Evolutionary conservation across 257 asterid genomes (phyloP), one percentile per base, ranked within the genome.

Genomic region (Leptodermis oblonga): DNA sequence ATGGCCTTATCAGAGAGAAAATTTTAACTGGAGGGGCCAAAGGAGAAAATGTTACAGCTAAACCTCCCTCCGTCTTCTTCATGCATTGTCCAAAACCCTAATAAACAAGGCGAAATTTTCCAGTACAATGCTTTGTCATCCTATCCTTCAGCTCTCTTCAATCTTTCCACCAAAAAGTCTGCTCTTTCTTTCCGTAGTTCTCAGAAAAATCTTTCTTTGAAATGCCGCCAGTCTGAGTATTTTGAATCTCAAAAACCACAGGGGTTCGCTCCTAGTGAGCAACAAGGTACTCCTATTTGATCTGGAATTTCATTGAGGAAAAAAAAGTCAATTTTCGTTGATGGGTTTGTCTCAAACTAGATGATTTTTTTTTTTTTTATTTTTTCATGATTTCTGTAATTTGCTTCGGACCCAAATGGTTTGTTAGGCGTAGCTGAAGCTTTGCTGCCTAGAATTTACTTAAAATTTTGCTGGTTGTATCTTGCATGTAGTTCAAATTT

Each of bases 201-300:
- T 56, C 49, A 42, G 25, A 79, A 64, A 65, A 77, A 54, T 31
- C 6, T 52, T 20, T 55, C 90, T 3, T 70, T 81, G 28, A 82
- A 79, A 79, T 83, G 82, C 65, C 82, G 82, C 74, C 77, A 76
- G 18, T 82, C 86, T 71, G 95, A 86, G 61, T 78, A 81, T 76
- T 43, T 70, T 69, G 82, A 83, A 39, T 84, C 95, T 53, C 88
- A 87, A 70, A 87, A 86, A 60, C 20, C 67, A 9, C 86, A 75
- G n/a, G 82, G 60, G 83, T 76, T 75, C 75, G 65, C 87, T 67
- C 68, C 89, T 42, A 55, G n/a, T 31, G 86, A 70, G 53, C 87
- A 80, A 78, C 83, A 86, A 66, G 95, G 97, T 48, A 65, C 55
- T 71, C 25, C 36, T 39, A 17, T 48, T 0, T 9, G 10, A n/a